Base-by-base conservation (phyloP, 495 filamentous ascomycete genomes). In the Penicillium simplicissimum region DNA sequence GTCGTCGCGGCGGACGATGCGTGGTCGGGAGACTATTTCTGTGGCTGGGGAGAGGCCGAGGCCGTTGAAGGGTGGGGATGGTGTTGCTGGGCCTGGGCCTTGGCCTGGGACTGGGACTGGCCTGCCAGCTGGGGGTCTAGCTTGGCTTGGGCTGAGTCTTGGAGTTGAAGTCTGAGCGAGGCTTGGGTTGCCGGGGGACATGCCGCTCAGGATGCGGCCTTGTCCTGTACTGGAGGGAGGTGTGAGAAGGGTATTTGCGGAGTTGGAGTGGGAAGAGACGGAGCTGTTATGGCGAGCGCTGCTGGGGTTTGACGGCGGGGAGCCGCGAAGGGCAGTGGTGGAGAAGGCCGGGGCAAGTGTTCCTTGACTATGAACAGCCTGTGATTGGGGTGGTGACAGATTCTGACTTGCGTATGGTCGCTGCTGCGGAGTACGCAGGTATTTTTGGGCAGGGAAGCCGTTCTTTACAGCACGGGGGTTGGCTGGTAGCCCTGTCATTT, bases 401-500 rank as follows among this genome's bases (percentile, higher is more conserved):
- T 5, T 36, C 21, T 53, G 51, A 8, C 45, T 19, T n/a, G 45
- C 23, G 11, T 14, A 3, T 49, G 11, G 23, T 19, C 23, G 51
- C 33, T 53, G 51, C 8, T 11, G 51, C 15, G 34, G 14, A 37
- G 52, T 34, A 35, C 62, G 66, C n/a, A 60, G 59, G 42, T 63
- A 64, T 13, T 58, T 59, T 10, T 66, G 63, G 34, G 58, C 51
- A 45, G 58, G 60, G 40, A 70, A 72, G 8, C 68, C 71, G 21
- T 74, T 58, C 49, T 71, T 67, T 56, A 76, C 60, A 47, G 76
- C 75, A 38, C 76, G 74, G 15, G 77, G 77, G 38, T 80, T 76
- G 19, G 73, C 66, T 6, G 76, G 76, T 8, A 81, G 49, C 9
- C 78, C 78, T 47, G 69, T 52, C 19, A 67, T 63, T 19, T 57